Percentiles rank a stretch among this genome's conserved stretches.
Conservation (phyloP, 441 rosid species). For the Daphne laureola region DNA sequence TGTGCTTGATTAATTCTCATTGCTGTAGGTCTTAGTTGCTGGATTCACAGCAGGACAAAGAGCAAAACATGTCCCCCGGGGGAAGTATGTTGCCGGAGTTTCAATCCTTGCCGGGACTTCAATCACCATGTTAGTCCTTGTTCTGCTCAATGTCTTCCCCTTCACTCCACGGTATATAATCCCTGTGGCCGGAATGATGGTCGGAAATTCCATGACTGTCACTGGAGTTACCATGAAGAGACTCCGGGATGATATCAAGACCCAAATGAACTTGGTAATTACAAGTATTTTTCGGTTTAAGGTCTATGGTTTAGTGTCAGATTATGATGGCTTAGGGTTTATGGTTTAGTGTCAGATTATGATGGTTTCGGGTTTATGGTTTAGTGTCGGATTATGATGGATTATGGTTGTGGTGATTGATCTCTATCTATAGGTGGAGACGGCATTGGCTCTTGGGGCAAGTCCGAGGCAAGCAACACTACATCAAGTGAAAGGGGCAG, state of each 20-base stretch:
- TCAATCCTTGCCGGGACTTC: conserved; percentile 67
- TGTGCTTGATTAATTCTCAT: neutral
- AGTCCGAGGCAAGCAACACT: conserved; percentile 72
- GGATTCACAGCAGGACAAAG: conserved; percentile 86
- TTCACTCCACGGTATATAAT: conserved; percentile 87
- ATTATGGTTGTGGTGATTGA: neutral
- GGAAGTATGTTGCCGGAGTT: conserved; percentile 67
- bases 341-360: too few relatives aligned
- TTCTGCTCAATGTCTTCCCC: conserved; percentile 65
- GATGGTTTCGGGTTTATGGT: too few relatives aligned
- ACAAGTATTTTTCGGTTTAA: neutral
- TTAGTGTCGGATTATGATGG: too few relatives aligned
- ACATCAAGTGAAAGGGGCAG: conserved; percentile 66
- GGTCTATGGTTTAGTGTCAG: too few relatives aligned
- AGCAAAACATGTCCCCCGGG: conserved; percentile 72
- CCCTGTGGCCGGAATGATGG: conserved; percentile 92
- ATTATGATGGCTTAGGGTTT: too few relatives aligned
- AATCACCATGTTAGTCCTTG: conserved; percentile 60
- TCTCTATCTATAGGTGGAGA: conserved; percentile 66
- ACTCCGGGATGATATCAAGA: conserved; percentile 75
- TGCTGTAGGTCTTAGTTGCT: conserved; percentile 60
- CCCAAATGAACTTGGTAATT: conserved; percentile 55
- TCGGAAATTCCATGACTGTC: conserved; percentile 86
- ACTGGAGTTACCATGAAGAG: conserved; percentile 87
- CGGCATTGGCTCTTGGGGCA: conserved; percentile 85